Evolutionary conservation across 73 alveolate species (phyloP).

Genomic region (Paramecium biaurelia): DNA sequence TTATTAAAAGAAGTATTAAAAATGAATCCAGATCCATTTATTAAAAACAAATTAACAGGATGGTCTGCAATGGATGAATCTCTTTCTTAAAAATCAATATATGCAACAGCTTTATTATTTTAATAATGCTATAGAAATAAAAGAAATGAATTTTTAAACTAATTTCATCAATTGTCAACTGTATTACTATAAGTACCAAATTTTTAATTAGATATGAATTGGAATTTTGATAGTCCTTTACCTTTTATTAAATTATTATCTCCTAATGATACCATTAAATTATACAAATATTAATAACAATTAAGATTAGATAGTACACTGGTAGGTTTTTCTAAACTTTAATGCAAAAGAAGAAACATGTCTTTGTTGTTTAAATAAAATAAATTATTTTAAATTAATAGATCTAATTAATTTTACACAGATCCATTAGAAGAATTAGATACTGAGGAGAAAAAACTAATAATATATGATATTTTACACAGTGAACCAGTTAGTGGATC

Average conservation of each 20-base stretch:
- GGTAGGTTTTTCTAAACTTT: slow-evolving; percentile 16
- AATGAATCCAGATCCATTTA: slow-evolving; percentile 42
- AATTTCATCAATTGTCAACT: not conserved
- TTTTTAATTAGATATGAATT: slow-evolving; percentile 31
- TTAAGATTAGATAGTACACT: slow-evolving; percentile 35
- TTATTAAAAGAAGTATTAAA: slow-evolving; percentile 21
- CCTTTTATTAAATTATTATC: slow-evolving; percentile 35
- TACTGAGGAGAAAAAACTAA: slow-evolving; percentile 29
- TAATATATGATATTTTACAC: slow-evolving; percentile 28
- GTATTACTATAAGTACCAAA: not conserved
- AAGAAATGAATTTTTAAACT: not conserved
- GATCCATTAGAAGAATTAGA: slow-evolving; percentile 46
- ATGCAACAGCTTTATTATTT: slow-evolving; percentile 46
- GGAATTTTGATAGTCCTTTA: slow-evolving; percentile 54
- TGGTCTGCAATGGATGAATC: slow-evolving; percentile 60
- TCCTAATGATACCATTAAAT: slow-evolving; percentile 45
- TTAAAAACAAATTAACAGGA: slow-evolving; percentile 1
- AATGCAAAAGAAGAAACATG: slow-evolving; percentile 40
- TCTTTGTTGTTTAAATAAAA: not conserved
- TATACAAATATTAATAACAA: slow-evolving; percentile 20
- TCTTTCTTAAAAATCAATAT: slow-evolving; percentile 1
- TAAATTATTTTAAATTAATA: slow-evolving; percentile 15
- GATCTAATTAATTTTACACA: slow-evolving; percentile 22
- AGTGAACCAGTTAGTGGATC: slow-evolving; percentile 50
- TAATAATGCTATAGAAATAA: slow-evolving; percentile 6